Conservation (phyloP, 192 early-diverging fungal genomes). For the Podila epicladia region DNA sequence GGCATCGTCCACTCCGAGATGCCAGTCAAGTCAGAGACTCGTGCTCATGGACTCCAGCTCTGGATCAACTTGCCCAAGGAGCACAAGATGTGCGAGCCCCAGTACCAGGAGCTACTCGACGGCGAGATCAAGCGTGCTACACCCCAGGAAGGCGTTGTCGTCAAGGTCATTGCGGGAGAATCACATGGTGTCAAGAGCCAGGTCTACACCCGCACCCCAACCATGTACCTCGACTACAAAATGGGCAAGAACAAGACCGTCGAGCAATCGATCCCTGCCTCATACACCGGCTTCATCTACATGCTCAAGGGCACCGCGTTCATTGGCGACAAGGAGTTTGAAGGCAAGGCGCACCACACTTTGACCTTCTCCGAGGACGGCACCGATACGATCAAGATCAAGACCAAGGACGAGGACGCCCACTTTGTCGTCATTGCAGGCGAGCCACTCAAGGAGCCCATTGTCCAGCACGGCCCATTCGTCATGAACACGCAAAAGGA, state of each 20-base stretch:
- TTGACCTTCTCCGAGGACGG: slow-evolving; percentile 7
- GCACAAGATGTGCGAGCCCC: slow-evolving; percentile 62
- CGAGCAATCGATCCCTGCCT: slow-evolving; percentile 30
- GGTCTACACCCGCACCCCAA: slow-evolving; percentile 19
- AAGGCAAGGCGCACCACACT: slow-evolving; percentile 1
- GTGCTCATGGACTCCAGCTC: slow-evolving; percentile 57
- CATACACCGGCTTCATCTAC: slow-evolving; percentile 28
- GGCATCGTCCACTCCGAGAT: slow-evolving; percentile 69
- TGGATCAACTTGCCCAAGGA: slow-evolving; percentile 68
- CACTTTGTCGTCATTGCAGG: background rate
- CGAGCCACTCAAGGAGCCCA: too few relatives aligned
- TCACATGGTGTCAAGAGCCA: slow-evolving; percentile 5
- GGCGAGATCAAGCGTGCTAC: slow-evolving; percentile 18
- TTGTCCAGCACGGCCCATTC: too few relatives aligned
- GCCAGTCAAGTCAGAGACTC: slow-evolving; percentile 43
- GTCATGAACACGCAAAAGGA: too few relatives aligned
- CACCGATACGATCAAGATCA: slow-evolving; percentile 19
- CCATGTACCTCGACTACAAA: slow-evolving; percentile 35
- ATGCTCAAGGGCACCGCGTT: slow-evolving; percentile 19
- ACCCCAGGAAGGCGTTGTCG: background rate
- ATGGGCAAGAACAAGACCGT: slow-evolving; percentile 1
- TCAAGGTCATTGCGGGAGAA: slow-evolving; percentile 34
- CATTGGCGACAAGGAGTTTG: slow-evolving; percentile 25
- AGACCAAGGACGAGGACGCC: slow-evolving; percentile 7
- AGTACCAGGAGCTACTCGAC: slow-evolving; percentile 30